These are phyloP conservation scores for Axilococcus clingmanii DNA, from an alignment of 139 green algal species.

Conservation along the genomic window DNA sequence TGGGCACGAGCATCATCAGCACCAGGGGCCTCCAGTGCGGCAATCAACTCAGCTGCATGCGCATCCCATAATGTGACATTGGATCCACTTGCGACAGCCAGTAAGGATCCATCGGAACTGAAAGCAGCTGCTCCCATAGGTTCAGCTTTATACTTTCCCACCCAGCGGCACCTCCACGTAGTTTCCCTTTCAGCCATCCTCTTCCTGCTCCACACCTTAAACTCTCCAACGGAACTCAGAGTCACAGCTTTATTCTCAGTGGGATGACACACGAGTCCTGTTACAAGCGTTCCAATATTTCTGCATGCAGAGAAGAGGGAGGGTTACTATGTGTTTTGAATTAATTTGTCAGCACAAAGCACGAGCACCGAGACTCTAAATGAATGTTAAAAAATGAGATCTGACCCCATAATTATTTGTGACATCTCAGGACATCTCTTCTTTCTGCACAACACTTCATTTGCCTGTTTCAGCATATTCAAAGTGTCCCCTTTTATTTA, in stretches of 20 bases:
- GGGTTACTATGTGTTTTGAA: too few species aligned
- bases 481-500: too few species aligned
- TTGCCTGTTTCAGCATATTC: too few species aligned
- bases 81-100: conserved; percentile 40
- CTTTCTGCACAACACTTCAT: too few species aligned
- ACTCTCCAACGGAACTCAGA: conserved; percentile 8
- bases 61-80: conserved; percentile 62
- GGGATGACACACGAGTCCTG: not conserved
- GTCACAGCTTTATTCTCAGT: not conserved
- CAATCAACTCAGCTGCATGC: too few species aligned
- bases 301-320: too few species aligned
- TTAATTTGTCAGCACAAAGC: too few species aligned
- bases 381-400: too few species aligned
- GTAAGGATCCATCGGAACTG: conserved; percentile 55
- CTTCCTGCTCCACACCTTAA: conserved; percentile 33
- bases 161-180: conserved; percentile 37
- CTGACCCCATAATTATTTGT: too few species aligned
- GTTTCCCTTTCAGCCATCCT: not conserved
- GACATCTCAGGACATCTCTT: too few species aligned
- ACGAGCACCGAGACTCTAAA: too few species aligned
- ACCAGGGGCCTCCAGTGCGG: not conserved
- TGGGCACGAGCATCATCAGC: not conserved
- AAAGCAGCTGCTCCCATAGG: conserved; percentile 41
- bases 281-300: too few species aligned
- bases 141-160: conserved; percentile 35